phyloP scores from a whole-genome alignment of 2,329 filamentous ascomycete genomes.

The Massarina eburnea region DNA sequence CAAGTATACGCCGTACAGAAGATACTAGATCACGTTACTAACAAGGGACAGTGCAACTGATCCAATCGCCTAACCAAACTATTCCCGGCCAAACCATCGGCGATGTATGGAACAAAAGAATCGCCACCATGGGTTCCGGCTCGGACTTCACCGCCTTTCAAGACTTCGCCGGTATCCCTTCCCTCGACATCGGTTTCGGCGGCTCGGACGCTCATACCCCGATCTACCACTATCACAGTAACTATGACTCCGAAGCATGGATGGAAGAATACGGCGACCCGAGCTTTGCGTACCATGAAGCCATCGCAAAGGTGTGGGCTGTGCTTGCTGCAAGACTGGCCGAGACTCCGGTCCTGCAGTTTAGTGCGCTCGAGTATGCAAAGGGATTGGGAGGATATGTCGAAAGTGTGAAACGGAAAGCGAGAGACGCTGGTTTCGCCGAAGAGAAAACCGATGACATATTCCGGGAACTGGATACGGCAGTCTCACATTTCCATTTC shows the following conservation, averaged over 20 bases:
- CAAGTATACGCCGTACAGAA: constrained; percentile 18
- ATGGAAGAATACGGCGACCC: constrained; percentile 77
- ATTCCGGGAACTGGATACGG: constrained; percentile 51
- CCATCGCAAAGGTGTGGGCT: constrained; percentile 50
- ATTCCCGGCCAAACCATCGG: constrained; percentile 67
- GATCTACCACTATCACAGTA: constrained; percentile 77
- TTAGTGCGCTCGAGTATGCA: constrained; percentile 53
- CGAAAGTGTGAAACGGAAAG: constrained; percentile 41
- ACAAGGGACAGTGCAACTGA: constrained; percentile 22
- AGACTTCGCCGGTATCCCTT: constrained; percentile 54
- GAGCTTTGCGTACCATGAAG: constrained; percentile 59
- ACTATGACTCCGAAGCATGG: constrained; percentile 84
- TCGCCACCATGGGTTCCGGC: constrained; percentile 58
- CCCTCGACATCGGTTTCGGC: constrained; percentile 51
- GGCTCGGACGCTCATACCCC: constrained; percentile 42
- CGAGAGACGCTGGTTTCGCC: constrained; percentile 12
- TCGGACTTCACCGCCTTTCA: constrained; percentile 57
- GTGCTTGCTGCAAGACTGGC: constrained; percentile 50
- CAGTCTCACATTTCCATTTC: constrained; percentile 53
- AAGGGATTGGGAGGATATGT: constrained; percentile 47
- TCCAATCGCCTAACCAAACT: constrained; percentile 68
- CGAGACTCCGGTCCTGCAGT: constrained; percentile 50
- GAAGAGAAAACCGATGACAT: constrained; percentile 11
- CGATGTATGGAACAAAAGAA: constrained; percentile 60
- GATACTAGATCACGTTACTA: no score